phyloP scores from a whole-genome alignment of 345 rosid genomes.

The Tarenaya hassleriana region DNA sequence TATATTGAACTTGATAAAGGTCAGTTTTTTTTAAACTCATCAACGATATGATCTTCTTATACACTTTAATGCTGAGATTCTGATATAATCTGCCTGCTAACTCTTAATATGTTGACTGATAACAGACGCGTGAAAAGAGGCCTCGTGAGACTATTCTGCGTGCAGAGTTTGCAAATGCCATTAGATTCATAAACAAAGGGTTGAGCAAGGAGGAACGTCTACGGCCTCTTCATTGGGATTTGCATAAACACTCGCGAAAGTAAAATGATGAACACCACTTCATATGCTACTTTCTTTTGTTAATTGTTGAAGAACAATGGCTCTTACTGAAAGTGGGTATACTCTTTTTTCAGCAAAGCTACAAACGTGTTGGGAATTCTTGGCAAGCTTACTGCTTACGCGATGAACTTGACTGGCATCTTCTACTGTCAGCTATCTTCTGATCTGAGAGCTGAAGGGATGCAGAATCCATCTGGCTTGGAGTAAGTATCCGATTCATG shows the following conservation, averaged over 20 bases:
- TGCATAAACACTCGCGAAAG: conserved; percentile 69
- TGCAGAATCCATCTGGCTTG: conserved; percentile 27
- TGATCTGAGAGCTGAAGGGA: conserved; percentile 35
- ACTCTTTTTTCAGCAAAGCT: conserved; percentile 39
- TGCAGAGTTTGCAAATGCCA: conserved; percentile 73
- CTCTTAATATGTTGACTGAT: conserved; percentile 24
- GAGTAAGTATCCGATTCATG: conserved; percentile 47
- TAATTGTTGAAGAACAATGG: conserved; percentile 8
- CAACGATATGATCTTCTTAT: conserved; percentile 12
- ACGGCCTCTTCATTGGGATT: conserved; percentile 85
- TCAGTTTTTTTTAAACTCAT: conserved; percentile 25
- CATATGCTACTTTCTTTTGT: conserved; percentile 3
- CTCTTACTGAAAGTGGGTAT: neutral
- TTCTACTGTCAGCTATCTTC: conserved; percentile 56
- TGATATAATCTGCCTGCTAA: conserved; percentile 7
- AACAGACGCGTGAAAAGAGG: conserved; percentile 72
- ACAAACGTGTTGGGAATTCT: conserved; percentile 62
- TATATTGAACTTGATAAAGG: conserved; percentile 85
- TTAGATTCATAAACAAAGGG: conserved; percentile 56
- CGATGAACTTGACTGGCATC: conserved; percentile 70
- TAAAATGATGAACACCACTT: conserved; percentile 27
- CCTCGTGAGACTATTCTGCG: conserved; percentile 90
- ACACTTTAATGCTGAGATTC: no score
- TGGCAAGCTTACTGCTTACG: conserved; percentile 56
- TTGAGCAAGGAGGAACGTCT: conserved; percentile 56